These are phyloP conservation scores for Carex littledalei DNA, from an alignment of 176 grass and related monocot genomes.

Conservation along the genomic window DNA sequence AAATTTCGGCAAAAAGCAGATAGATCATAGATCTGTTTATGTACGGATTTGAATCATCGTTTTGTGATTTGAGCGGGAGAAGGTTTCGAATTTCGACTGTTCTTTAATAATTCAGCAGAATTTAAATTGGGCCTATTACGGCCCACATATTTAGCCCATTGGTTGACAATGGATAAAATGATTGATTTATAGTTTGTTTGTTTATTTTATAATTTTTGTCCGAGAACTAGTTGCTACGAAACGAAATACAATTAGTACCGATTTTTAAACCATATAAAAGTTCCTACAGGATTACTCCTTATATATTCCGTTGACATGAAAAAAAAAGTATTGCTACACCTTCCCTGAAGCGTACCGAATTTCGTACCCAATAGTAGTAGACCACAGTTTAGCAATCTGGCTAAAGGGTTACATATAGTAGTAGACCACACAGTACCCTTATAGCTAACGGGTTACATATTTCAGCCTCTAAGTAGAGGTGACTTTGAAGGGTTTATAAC, in stretches of 20 bases:
- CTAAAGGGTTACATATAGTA: too few species aligned
- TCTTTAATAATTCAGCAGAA: not conserved
- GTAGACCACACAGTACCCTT: not conserved
- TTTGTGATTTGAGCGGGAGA: slow-evolving; percentile 13
- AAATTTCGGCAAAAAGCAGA: not conserved
- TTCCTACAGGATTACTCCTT: not conserved
- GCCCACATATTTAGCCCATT: not conserved
- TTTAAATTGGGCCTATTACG: not conserved
- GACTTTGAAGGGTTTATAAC: slow-evolving; percentile 43
- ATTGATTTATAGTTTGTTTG: too few species aligned
- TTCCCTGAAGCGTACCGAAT: not conserved
- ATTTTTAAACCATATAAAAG: too few species aligned
- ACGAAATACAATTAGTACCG: too few species aligned
- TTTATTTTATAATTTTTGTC: too few species aligned
- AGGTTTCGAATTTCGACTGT: not conserved
- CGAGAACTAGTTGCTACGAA: too few species aligned
- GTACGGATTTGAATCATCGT: not conserved
- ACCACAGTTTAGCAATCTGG: not conserved
- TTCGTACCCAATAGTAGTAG: not conserved
- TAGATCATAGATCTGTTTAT: not conserved
- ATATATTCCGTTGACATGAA: not conserved
- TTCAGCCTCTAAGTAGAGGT: not conserved
- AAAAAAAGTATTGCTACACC: not conserved
- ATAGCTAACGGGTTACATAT: not conserved
- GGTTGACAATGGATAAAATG: not conserved